Evolutionary conservation across 768 basidiomycete genomes (phyloP), one percentile per base, ranked within the genome.

Genomic region (Hysterangium stoloniferum): DNA sequence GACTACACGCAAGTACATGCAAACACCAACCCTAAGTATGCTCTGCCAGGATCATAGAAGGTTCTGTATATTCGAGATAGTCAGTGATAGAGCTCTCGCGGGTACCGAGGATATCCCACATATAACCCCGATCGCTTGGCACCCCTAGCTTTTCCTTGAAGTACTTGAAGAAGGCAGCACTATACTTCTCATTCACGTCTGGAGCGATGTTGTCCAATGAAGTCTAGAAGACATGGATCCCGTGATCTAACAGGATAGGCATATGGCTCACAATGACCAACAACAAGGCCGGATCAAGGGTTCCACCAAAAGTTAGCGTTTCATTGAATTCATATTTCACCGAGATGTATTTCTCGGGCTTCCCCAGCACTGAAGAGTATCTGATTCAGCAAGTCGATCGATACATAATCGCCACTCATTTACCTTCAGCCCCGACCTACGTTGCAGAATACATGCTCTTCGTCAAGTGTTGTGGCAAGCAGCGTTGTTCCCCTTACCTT

Each of bases 231-330:
- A 43, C 24, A 36, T 25, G 49, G 29, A 34, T 4, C 22, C 24
- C 3, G 4, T 45, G 25, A n/a, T n/a, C 12, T n/a, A 20, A 19
- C 41, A 28, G 43, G 4, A 1, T n/a, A 27, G 4, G 29, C 17
- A 8, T 36, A 32, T 32, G n/a, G 69, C 82, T 47, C 53, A 86
- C 85, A 52, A 83, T 65, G 40, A 62, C 64, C 47, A 86, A 65
- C 44, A 74, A 66, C 64, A 83, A 76, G 3, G 82, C 79, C 17
- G 84, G 84, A 13, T 84, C 82, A 47, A 82, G 75, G 4, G 76
- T 75, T 12, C 83, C 84, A 17, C 56, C 68, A 58, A 79, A 85
- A 3, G 78, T 72, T 53, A 85, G 71, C 31, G 68, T 71, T 47
- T 84, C 78, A 56, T 80, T 78, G 67, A 80, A 71, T 9, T 62